Percentiles rank a stretch among this genome's conserved stretches.
Evolutionary conservation across 2,329 filamentous ascomycete genomes (phyloP).

Genomic region (Corinectria fuckeliana): DNA sequence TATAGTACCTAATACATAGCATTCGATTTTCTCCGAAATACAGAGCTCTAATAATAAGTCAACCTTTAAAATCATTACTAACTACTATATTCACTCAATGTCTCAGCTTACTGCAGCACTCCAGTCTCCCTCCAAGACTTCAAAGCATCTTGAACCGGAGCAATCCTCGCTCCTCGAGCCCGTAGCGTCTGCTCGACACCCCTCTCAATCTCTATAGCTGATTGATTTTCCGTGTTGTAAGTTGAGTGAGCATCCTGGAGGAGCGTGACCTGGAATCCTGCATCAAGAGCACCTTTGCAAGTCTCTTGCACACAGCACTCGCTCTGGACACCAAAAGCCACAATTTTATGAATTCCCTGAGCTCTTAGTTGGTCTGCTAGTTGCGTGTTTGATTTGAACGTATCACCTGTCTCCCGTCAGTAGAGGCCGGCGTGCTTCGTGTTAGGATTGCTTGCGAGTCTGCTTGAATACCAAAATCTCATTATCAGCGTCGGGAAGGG

Average conservation of each 20-base stretch:
- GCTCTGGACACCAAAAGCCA: slow-evolving; percentile 23
- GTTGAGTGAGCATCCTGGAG: slow-evolving; percentile 3
- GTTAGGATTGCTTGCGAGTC: not conserved
- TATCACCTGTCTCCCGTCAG: not conserved
- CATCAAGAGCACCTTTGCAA: slow-evolving; percentile 19
- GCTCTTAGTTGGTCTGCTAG: not conserved
- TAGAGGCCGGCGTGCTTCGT: not conserved
- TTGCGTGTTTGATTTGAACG: not conserved
- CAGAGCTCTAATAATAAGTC: too few species aligned
- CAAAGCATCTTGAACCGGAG: not conserved
- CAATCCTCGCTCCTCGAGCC: not conserved
- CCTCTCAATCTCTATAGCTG: not conserved
- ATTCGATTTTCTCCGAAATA: too few species aligned
- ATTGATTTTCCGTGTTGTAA: not conserved
- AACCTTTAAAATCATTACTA: too few species aligned
- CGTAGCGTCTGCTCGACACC: not conserved
- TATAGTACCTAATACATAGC: too few species aligned
- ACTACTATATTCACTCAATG: too few species aligned
- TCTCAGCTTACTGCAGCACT: too few species aligned
- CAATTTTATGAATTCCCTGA: not conserved
- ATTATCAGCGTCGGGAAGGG: not conserved
- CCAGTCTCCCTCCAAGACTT: not conserved
- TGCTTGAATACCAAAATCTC: not conserved
- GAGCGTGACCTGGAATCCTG: slow-evolving; percentile 19
- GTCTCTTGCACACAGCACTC: slow-evolving; percentile 24